These are phyloP conservation scores for Xylaria sp. DNA, from an alignment of 2,329 filamentous ascomycete species.

Conservation along the genomic window DNA sequence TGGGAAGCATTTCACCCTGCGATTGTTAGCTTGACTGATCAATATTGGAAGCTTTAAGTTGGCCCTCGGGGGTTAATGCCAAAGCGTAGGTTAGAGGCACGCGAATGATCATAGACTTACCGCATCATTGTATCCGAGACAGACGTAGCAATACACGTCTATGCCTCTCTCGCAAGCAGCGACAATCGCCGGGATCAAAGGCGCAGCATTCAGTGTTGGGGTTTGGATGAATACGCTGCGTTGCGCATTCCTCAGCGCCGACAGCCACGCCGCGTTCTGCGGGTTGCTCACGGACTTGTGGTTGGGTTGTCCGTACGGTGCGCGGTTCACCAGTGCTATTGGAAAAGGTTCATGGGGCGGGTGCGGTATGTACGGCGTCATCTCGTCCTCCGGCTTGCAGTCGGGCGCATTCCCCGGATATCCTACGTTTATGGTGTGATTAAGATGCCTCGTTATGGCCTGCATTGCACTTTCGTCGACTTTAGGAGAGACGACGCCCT, in stretches of 20 bases:
- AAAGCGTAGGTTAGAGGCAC: background rate
- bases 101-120: constrained; percentile 49
- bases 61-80: background rate
- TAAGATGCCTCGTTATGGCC: constrained; percentile 73
- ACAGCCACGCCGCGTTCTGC: constrained; percentile 81
- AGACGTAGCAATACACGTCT: constrained; percentile 76
- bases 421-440: constrained; percentile 65
- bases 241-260: constrained; percentile 72
- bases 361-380: constrained; percentile 74
- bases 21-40: background rate
- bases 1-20: constrained; percentile 78
- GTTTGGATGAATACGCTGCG: constrained; percentile 79
- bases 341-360: constrained; percentile 67
- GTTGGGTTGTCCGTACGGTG: constrained; percentile 73
- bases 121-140: constrained; percentile 81
- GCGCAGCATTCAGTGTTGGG: constrained; percentile 79
- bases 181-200: constrained; percentile 70
- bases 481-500: constrained; percentile 64
- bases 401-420: constrained; percentile 66
- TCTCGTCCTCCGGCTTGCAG: constrained; percentile 61
- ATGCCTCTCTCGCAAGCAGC: constrained; percentile 75
- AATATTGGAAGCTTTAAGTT: background rate
- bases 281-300: constrained; percentile 71
- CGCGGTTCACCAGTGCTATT: constrained; percentile 77
- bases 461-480: constrained; percentile 64